Evolutionary conservation across 768 basidiomycete genomes (phyloP).

Genomic region (Termitomyces sp.): DNA sequence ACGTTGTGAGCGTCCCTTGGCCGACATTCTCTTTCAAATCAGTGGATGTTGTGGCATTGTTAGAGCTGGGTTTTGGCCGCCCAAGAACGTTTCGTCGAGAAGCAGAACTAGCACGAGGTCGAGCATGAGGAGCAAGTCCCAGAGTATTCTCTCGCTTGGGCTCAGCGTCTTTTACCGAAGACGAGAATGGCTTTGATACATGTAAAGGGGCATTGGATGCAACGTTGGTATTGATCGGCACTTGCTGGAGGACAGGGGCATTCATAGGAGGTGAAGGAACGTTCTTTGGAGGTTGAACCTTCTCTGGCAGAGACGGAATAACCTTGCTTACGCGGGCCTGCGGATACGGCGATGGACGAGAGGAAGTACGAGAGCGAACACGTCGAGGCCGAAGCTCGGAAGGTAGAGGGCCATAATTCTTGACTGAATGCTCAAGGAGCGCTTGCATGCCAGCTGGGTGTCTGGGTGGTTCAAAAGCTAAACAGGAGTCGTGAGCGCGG

Average conservation of each 20-base stretch:
- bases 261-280: constrained; percentile 13
- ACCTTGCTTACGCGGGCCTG: constrained; percentile 42
- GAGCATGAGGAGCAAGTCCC: constrained; percentile 31
- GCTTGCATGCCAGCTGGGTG: constrained; percentile 69
- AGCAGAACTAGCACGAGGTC: constrained; percentile 53
- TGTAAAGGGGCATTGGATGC: constrained; percentile 32
- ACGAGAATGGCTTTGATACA: constrained; percentile 39
- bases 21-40: constrained; percentile 57
- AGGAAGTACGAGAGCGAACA: constrained; percentile 62
- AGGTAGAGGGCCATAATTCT: constrained; percentile 71
- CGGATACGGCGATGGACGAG: constrained; percentile 74
- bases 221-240: constrained; percentile 40
- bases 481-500: constrained; percentile 7
- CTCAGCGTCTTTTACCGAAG: constrained; percentile 33
- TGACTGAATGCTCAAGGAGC: constrained; percentile 66
- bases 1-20: constrained; percentile 51
- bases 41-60: constrained; percentile 35
- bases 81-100: constrained; percentile 56
- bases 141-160: constrained; percentile 36
- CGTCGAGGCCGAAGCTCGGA: constrained; percentile 64
- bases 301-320: constrained; percentile 38
- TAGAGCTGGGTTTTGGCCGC: constrained; percentile 59
- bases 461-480: constrained; percentile 70
- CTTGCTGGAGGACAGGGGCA: constrained; percentile 36
- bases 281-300: constrained; percentile 19